A percentile compares a stretch with the other conserved stretches of the same genome.
phyloP scores from a whole-genome alignment of 2,329 filamentous ascomycete species.

The Pseudogymnoascus sp. region DNA sequence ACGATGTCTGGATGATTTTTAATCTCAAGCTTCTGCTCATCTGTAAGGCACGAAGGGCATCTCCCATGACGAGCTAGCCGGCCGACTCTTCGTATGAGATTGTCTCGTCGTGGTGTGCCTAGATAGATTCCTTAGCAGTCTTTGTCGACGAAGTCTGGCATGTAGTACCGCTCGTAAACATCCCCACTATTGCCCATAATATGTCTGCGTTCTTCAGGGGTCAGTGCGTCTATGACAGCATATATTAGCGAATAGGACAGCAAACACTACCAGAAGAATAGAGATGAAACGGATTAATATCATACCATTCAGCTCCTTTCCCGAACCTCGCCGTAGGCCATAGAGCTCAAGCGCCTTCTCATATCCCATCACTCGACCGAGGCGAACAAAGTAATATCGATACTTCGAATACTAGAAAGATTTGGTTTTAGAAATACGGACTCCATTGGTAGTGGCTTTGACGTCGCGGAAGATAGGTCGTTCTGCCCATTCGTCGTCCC shows the following conservation, averaged over 20 bases:
- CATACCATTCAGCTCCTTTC: constrained; percentile 24
- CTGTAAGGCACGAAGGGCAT: constrained; percentile 14
- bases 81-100: constrained; percentile 14
- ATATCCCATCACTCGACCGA: constrained; percentile 24
- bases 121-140: constrained; percentile 20
- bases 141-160: constrained; percentile 17
- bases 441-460: constrained; percentile 14
- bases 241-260: constrained; percentile 10
- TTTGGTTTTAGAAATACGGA: constrained; percentile 20
- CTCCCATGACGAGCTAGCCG: constrained; percentile 13
- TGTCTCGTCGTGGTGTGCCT: constrained; percentile 13
- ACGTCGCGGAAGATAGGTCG: constrained; percentile 21
- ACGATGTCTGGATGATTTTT: constrained; percentile 15
- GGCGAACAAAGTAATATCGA: constrained; percentile 31
- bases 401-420: constrained; percentile 34
- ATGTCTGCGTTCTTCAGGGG: constrained; percentile 18
- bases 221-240: constrained; percentile 15
- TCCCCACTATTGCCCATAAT: constrained; percentile 17
- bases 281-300: constrained; percentile 1
- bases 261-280: background rate
- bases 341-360: constrained; percentile 24
- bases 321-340: constrained; percentile 19
- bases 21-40: constrained; percentile 18
- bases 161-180: constrained; percentile 19
- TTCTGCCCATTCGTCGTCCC: constrained; percentile 18